Evolutionary conservation across 2,329 filamentous ascomycete genomes (phyloP).

Genomic region (Neopestalotiopsis sp.): DNA sequence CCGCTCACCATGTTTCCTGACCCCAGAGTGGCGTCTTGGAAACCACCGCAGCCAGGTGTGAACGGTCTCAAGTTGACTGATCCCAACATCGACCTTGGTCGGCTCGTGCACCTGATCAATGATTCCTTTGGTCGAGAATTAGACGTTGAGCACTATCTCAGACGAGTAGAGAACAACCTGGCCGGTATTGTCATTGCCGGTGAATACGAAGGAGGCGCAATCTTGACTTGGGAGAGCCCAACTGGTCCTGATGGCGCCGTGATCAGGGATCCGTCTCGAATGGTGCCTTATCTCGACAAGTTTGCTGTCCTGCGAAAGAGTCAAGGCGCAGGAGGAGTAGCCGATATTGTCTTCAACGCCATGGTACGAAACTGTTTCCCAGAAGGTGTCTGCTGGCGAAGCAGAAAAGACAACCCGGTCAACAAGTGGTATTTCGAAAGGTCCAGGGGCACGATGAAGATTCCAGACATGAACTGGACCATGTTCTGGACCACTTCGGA

Average conservation of each 20-base stretch:
- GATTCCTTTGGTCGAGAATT: conserved; percentile 90
- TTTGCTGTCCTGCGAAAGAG: conserved; percentile 90
- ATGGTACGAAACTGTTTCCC: conserved; percentile 93
- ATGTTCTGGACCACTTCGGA: conserved; percentile 96
- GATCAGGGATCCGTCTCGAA: conserved; percentile 60
- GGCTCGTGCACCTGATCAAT: conserved; percentile 86
- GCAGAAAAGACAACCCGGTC: conserved; percentile 87
- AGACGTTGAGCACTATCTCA: conserved; percentile 82
- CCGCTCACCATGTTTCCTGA: conserved; percentile 84
- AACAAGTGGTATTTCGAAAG: conserved; percentile 99
- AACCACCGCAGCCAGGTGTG: conserved; percentile 63
- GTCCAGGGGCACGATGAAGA: conserved; percentile 80
- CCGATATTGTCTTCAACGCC: conserved; percentile 94
- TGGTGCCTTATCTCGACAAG: conserved; percentile 95
- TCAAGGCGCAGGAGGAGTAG: conserved; percentile 90
- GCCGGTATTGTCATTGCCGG: conserved; percentile 95
- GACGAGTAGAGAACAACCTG: conserved; percentile 78
- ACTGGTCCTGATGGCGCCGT: conserved; percentile 61
- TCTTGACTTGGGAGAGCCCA: conserved; percentile 92
- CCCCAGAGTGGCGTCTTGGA: conserved; percentile 70
- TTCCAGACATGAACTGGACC: conserved; percentile 85
- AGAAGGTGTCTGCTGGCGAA: conserved; percentile 89
- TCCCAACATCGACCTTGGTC: conserved; percentile 79
- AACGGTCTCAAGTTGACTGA: conserved; percentile 76
- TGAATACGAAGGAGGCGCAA: conserved; percentile 93